Percentiles rank a stretch among this genome's conserved stretches.
These are phyloP conservation scores for Bigelowiella natans DNA, from an alignment of 78 protist species.

Conservation along the genomic window DNA sequence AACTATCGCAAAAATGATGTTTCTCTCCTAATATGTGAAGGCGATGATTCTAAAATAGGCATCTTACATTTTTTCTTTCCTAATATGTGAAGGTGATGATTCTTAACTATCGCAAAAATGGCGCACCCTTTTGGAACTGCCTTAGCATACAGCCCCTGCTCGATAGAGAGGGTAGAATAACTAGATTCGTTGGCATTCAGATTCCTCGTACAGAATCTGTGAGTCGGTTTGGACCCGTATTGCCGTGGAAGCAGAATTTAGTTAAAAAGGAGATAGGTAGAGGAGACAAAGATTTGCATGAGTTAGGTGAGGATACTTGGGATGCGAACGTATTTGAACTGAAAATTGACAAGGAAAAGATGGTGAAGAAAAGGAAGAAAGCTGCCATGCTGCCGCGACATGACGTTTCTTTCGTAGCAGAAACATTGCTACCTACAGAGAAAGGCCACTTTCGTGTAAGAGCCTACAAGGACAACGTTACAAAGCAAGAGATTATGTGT, in stretches of 20 bases:
- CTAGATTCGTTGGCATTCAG: neutral
- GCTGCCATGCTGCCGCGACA: neutral
- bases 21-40: neutral
- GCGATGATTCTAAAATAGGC: too few relatives aligned
- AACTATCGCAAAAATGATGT: too few relatives aligned
- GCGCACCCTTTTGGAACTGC: neutral
- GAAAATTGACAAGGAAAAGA: too few relatives aligned
- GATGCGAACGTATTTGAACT: too few relatives aligned
- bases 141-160: neutral
- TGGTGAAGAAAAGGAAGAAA: neutral
- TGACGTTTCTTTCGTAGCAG: neutral
- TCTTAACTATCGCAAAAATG: neutral
- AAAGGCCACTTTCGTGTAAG: neutral
- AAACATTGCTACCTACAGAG: neutral
- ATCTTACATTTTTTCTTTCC: too few relatives aligned
- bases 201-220: neutral
- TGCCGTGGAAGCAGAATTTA: conserved; percentile 1
- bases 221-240: neutral
- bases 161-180: neutral
- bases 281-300: too few relatives aligned
- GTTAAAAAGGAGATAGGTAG: too few relatives aligned
- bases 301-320: too few relatives aligned
- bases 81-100: neutral
- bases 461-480: neutral
- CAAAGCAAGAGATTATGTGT: neutral